A percentile compares a stretch with the other conserved stretches of the same genome.
These are phyloP conservation scores for Prototheca cutis DNA, from an alignment of 163 green algal species.

Conservation along the genomic window DNA sequence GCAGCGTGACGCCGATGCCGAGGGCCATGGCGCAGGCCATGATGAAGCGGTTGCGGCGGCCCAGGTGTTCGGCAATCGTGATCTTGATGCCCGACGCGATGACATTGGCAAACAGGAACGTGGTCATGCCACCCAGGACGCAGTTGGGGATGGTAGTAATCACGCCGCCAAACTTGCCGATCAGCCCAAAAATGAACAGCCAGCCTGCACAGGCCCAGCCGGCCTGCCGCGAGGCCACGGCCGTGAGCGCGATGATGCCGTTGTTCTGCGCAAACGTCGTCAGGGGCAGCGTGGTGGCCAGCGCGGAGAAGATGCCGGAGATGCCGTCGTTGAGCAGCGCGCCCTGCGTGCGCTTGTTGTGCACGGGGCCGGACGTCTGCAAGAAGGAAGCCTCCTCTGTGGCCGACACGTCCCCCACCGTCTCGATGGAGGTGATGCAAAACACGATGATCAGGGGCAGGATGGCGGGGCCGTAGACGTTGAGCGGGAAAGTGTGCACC, in stretches of 20 bases:
- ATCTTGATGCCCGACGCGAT: slow-evolving; percentile 52
- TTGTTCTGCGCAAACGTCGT: slow-evolving; percentile 78
- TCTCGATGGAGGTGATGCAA: slow-evolving; percentile 62
- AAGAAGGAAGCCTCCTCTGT: slow-evolving; percentile 51
- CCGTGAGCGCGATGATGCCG: slow-evolving; percentile 30
- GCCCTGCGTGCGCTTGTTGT: slow-evolving; percentile 40
- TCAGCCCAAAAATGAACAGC: slow-evolving; percentile 65
- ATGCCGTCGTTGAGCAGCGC: slow-evolving; percentile 40
- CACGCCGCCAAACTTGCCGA: slow-evolving; percentile 43
- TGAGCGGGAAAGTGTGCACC: slow-evolving; percentile 56
- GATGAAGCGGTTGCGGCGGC: slow-evolving; percentile 74
- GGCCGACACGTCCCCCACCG: slow-evolving; percentile 63
- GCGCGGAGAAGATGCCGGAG: slow-evolving; percentile 40
- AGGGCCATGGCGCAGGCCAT: slow-evolving; percentile 48
- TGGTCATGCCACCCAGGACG: slow-evolving; percentile 48
- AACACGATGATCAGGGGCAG: slow-evolving; percentile 63
- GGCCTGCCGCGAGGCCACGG: slow-evolving; percentile 38
- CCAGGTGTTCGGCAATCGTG: slow-evolving; percentile 29
- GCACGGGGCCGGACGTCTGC: slow-evolving; percentile 16
- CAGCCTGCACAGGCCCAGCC: slow-evolving; percentile 55
- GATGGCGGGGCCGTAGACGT: slow-evolving; percentile 60
- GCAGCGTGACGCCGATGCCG: slow-evolving; percentile 58
- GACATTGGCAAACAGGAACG: slow-evolving; percentile 61
- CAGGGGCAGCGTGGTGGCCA: slow-evolving; percentile 49
- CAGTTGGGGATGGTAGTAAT: slow-evolving; percentile 49